A percentile compares a stretch with the other conserved stretches of the same genome.
Conservation (phyloP, 208 protist genomes). For the Acanthamoeba castellanii region DNA sequence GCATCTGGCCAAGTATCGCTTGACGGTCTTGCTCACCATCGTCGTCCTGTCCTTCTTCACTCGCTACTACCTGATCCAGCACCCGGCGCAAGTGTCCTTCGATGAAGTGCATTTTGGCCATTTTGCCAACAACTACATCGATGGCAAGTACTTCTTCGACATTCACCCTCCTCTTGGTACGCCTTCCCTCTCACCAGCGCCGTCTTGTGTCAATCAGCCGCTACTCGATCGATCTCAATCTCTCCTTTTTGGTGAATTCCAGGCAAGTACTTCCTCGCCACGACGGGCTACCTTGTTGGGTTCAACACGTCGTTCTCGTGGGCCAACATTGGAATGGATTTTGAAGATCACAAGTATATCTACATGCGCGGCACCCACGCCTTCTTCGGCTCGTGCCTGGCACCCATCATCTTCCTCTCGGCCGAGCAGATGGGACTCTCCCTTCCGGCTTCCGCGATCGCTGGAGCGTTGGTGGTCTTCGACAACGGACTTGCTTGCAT, state of each 20-base stretch:
- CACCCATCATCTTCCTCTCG: conserved; percentile 46
- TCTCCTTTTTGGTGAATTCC: not conserved
- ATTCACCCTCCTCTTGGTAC: conserved; percentile 79
- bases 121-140: conserved; percentile 67
- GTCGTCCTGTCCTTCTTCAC: conserved; percentile 53
- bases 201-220: no score
- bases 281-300: conserved; percentile 26
- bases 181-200: not conserved
- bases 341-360: conserved; percentile 62
- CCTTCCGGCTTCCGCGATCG: conserved; percentile 12
- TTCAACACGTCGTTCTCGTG: conserved; percentile 48
- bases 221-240: not conserved
- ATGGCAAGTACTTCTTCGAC: conserved; percentile 78
- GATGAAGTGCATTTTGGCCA: conserved; percentile 80
- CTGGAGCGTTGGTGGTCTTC: conserved; percentile 23
- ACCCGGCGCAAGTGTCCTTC: conserved; percentile 73
- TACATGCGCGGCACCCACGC: conserved; percentile 51
- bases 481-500: conserved; percentile 47
- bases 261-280: conserved; percentile 68
- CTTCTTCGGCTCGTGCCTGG: conserved; percentile 19
- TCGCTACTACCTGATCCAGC: conserved; percentile 33
- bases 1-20: not conserved
- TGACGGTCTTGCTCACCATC: conserved; percentile 13
- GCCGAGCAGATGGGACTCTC: conserved; percentile 50
- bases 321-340: conserved; percentile 52